A percentile compares a stretch with the other conserved stretches of the same genome.
Conservation (phyloP, 2,329 filamentous ascomycete genomes). For the Setomelanomma holmii region DNA sequence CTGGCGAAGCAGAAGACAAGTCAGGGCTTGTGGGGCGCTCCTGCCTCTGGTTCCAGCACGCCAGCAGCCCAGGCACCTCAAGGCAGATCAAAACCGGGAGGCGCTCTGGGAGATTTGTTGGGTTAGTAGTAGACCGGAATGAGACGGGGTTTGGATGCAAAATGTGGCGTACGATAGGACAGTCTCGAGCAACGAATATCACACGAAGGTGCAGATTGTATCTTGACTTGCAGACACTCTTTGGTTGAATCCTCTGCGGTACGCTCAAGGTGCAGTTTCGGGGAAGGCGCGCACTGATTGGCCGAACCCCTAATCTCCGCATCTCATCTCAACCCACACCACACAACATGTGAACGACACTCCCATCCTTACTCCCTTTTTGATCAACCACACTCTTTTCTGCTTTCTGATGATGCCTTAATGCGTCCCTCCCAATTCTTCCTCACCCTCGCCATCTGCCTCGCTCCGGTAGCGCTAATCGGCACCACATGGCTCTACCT, state of each 20-base stretch:
- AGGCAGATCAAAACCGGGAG: slow-evolving; percentile 43
- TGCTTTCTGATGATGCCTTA: slow-evolving; percentile 50
- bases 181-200: no score
- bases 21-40: slow-evolving; percentile 89
- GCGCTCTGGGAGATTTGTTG: slow-evolving; percentile 46
- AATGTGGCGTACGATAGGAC: slow-evolving; percentile 1
- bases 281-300: slow-evolving; percentile 2
- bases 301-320: slow-evolving; percentile 8
- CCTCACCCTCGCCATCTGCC: slow-evolving; percentile 55
- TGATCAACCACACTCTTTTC: slow-evolving; percentile 5
- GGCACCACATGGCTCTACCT: slow-evolving; percentile 83
- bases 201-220: no score
- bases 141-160: background rate
- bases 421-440: slow-evolving; percentile 61
- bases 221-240: no score
- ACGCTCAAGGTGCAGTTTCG: background rate
- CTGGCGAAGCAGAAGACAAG: slow-evolving; percentile 98
- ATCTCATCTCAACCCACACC: slow-evolving; percentile 2
- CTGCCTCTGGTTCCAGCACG: slow-evolving; percentile 54
- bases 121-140: slow-evolving; percentile 24
- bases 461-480: slow-evolving; percentile 71
- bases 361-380: no score
- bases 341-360: slow-evolving; percentile 1
- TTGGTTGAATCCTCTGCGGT: no score
- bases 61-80: slow-evolving; percentile 34